Conservation (phyloP, 768 basidiomycete genomes). For the Tephrocybe rancida region DNA sequence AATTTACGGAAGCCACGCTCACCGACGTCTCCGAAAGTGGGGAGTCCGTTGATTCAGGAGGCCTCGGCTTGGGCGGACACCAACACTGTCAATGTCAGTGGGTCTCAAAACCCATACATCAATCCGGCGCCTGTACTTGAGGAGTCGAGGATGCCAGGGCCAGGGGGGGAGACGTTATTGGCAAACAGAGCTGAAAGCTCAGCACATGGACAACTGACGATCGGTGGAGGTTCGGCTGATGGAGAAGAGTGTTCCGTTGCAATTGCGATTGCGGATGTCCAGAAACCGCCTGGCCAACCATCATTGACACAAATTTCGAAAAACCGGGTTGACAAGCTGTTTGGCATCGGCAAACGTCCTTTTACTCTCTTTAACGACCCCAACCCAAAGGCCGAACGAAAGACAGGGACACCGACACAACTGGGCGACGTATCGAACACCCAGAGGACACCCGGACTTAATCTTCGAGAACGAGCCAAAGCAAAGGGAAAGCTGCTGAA, state of each 20-base stretch:
- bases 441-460: neutral
- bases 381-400: constrained; percentile 4
- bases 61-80: constrained; percentile 4
- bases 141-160: constrained; percentile 1
- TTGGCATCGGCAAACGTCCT: constrained; percentile 17
- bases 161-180: constrained; percentile 9
- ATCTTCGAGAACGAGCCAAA: constrained; percentile 17
- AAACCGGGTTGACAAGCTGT: constrained; percentile 17
- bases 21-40: constrained; percentile 16
- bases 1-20: constrained; percentile 18
- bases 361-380: constrained; percentile 14
- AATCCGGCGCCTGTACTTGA: constrained; percentile 40
- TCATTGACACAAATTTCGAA: constrained; percentile 12
- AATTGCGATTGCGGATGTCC: constrained; percentile 5
- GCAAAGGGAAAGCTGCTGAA: constrained; percentile 20
- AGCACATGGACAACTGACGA: constrained; percentile 8
- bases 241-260: constrained; percentile 7
- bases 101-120: constrained; percentile 44
- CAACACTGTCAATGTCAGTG: neutral
- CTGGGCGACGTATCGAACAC: constrained; percentile 12
- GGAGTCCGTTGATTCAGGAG: constrained; percentile 12
- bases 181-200: neutral
- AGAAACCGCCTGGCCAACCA: constrained; percentile 11
- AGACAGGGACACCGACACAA: neutral
- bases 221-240: constrained; percentile 14